Evolutionary conservation across 2,329 filamentous ascomycete genomes (phyloP), one percentile per base, ranked within the genome.

Genomic region (Aspergillus flavus): DNA sequence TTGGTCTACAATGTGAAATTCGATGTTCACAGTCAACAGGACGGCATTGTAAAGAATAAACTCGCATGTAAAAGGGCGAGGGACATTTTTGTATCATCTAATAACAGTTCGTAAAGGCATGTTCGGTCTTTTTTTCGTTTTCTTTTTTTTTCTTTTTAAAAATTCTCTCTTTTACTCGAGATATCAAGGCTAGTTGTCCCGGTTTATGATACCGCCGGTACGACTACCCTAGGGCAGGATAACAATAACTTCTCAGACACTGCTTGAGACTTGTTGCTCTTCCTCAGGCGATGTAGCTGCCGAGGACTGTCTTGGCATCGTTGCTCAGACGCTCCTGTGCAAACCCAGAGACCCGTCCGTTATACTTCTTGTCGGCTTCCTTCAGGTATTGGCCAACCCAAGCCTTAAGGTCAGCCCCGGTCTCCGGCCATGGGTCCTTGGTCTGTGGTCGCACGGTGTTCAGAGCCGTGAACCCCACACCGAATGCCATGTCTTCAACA

Each of bases 401-500:
- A 11, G 75, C 78, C 76, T 90, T 91, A 59, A 93, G 82, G 64
- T 93, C 91, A 60, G 93, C 89, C 6, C 87, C 85, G 16, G 97
- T 88, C 65, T 97, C 91, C 0, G 94, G 91, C 83, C 93, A 98
- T 23, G 94, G 91, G 75, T 98, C 95, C 58, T 84, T 85, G 1
- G 86, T 81, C 4, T 87, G 82, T 63, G 89, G 89, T 76, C 90
- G 92, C 81, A 94, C 95, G 0, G 94, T 97, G 81, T 94, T 96
- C 66, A 99, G 86, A 36, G 92, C 90, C 0, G 95, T 98, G 80
- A 96, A 99, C 10, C 93, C 94, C 68, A 97, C 89, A 30, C 95
- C 95, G 73, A 99, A 99, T 32, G 92, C 90, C 69, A 97, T 89
- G 76, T 99, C 95, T 72, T 99, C 95, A 30, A 97, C 91, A 72